Evolutionary conservation across 805 yeast species (phyloP), one percentile per base, ranked within the genome.

Genomic region (Candida maesae): DNA sequence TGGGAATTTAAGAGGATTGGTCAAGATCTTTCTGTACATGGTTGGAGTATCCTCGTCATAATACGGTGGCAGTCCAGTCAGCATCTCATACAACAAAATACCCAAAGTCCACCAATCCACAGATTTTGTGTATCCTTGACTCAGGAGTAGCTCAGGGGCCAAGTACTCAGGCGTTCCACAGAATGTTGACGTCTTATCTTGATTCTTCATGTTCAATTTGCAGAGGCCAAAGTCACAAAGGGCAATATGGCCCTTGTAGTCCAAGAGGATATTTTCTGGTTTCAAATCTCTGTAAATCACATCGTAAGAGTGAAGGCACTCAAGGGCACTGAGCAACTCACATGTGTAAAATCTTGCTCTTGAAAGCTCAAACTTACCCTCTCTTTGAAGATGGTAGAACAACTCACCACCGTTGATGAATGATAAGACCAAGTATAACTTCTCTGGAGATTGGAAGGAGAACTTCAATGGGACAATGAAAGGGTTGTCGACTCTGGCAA

Each of bases 31-130:
- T 56, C 85, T 79, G 69, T 93, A 93, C 99, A 93, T 93, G 33
- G 80, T 80, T 44, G 89, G 83, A 6, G 85, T 84, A 63, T 90
- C 93, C 59, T 90, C 96, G 60, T 93, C 98, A 61, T 88, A 93
- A 61, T 88, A 93, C 29, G 99, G 99, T 5, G 99, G 99, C 51
- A 93, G 73, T 1, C 98, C 96, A 2, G 97, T 89, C 46, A 93
- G 70, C 99, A 93, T 93, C 59, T 91, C 99, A 61, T 88, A 93
- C 33, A 93, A 69, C 39, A 93, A 70, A 14, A 91, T 90, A 31
- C 99, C 99, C 53, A 93, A 70, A 1, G 99, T 93, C 99, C 99
- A 93, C 91, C 96, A 93, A 64, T 93, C 99, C 17, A 93, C 98
- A 9, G 84, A 84, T 61, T 95, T 81, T 2, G 98, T 89, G 64